Evolutionary conservation across 129 eudicot species (phyloP).

Genomic region (Deinandra increscens): DNA sequence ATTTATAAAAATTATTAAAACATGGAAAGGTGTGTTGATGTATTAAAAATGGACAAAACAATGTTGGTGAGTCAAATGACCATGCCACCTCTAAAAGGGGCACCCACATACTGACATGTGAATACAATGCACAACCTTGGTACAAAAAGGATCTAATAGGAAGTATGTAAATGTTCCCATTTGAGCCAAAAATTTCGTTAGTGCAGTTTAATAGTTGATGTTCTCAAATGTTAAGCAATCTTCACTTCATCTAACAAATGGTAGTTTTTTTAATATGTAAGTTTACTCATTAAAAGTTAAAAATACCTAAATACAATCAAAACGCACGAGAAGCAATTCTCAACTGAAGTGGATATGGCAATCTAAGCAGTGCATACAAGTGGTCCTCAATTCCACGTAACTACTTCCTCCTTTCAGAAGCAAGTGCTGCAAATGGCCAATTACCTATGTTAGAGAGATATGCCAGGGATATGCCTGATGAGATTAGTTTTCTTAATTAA

Average conservation of each 20-base stretch:
- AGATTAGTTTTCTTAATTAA: neutral
- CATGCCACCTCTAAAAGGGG: neutral
- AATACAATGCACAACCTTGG: neutral
- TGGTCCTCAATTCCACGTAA: slow-evolving; percentile 1
- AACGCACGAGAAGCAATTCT: neutral
- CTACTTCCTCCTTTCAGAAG: slow-evolving; percentile 9
- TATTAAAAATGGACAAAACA: neutral
- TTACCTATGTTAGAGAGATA: neutral
- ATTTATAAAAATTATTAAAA: neutral
- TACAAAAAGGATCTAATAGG: neutral
- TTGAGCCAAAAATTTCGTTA: neutral
- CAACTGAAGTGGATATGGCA: neutral
- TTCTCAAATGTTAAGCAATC: neutral
- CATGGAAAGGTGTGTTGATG: no score
- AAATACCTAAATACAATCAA: neutral
- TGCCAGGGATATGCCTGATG: neutral
- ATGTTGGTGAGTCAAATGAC: neutral
- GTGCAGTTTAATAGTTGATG: neutral
- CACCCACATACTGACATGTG: neutral
- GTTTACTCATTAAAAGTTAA: neutral
- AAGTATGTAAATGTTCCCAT: neutral
- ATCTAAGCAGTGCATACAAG: neutral
- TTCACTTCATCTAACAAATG: neutral
- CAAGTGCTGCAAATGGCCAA: neutral
- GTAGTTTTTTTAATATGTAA: neutral